These are phyloP conservation scores for Scalesia atractyloides DNA, from an alignment of 129 eudicot species.

Conservation along the genomic window DNA sequence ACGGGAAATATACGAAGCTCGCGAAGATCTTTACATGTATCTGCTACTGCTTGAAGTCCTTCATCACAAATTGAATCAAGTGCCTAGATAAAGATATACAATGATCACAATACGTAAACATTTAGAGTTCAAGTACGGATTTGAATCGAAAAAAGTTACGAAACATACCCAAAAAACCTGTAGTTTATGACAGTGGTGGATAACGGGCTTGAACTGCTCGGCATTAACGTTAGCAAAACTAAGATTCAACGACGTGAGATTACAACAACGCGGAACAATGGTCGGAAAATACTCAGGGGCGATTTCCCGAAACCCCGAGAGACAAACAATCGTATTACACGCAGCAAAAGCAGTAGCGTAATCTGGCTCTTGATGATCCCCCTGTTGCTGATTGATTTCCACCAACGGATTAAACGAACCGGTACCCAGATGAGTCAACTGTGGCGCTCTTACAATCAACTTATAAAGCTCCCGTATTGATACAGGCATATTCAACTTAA, in stretches of 20 bases:
- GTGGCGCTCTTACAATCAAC: slow-evolving; percentile 63
- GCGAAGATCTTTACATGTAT: slow-evolving; percentile 73
- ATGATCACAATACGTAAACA: neutral
- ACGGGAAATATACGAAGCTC: slow-evolving; percentile 80
- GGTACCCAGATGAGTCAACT: slow-evolving; percentile 75
- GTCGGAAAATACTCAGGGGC: slow-evolving; percentile 51
- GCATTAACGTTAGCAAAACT: slow-evolving; percentile 68
- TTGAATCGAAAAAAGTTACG: neutral
- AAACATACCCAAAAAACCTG: slow-evolving; percentile 69
- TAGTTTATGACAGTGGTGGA: slow-evolving; percentile 67
- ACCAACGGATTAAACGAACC: slow-evolving; percentile 55
- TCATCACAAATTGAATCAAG: slow-evolving; percentile 77
- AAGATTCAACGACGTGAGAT: slow-evolving; percentile 71
- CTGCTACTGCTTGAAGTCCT: slow-evolving; percentile 77
- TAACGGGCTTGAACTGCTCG: slow-evolving; percentile 53
- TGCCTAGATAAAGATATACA: slow-evolving; percentile 39
- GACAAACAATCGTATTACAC: slow-evolving; percentile 61
- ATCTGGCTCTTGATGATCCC: slow-evolving; percentile 56
- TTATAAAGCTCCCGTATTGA: slow-evolving; percentile 56
- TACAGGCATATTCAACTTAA: slow-evolving; percentile 54
- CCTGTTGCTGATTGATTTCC: slow-evolving; percentile 28
- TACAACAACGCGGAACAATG: slow-evolving; percentile 55
- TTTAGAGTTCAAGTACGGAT: neutral
- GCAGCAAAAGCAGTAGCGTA: slow-evolving; percentile 64
- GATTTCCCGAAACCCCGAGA: slow-evolving; percentile 70